Evolutionary conservation across 805 yeast species (phyloP).

Genomic region (Candida caryicola): DNA sequence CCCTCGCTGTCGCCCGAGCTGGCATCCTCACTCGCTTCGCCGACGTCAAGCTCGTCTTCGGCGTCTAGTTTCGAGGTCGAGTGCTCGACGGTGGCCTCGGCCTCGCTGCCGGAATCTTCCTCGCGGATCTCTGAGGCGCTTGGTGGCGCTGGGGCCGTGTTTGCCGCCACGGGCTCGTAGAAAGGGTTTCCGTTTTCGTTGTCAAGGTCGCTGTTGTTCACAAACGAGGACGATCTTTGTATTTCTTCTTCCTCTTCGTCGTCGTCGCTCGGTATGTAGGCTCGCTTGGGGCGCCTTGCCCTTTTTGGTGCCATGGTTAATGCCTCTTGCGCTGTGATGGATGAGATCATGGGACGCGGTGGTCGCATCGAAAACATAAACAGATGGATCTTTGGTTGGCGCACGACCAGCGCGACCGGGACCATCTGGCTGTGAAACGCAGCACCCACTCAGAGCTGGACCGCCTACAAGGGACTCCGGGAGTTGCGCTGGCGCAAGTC

Average conservation of each 20-base stretch:
- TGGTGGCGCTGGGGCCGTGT: too few relatives aligned
- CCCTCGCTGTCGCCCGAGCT: slow-evolving; percentile 1
- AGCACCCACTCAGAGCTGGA: too few relatives aligned
- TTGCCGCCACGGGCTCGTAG: neutral
- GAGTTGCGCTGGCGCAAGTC: too few relatives aligned
- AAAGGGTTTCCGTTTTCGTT: neutral
- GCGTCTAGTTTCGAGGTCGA: too few relatives aligned
- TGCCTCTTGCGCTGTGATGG: too few relatives aligned
- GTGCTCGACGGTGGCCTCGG: neutral
- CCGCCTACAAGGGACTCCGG: too few relatives aligned
- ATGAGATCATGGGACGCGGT: too few relatives aligned
- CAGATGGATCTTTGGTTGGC: too few relatives aligned
- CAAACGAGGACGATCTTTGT: slow-evolving; percentile 20
- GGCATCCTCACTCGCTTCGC: neutral
- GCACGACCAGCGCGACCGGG: too few relatives aligned
- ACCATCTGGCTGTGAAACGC: too few relatives aligned
- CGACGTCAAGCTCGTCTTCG: neutral
- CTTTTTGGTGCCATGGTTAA: slow-evolving; percentile 10
- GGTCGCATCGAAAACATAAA: too few relatives aligned
- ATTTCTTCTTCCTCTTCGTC: slow-evolving; percentile 23
- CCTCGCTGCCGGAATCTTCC: neutral
- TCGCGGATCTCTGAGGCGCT: too few relatives aligned
- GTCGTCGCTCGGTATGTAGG: slow-evolving; percentile 14
- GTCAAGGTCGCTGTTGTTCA: slow-evolving; percentile 38
- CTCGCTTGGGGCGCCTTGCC: slow-evolving; percentile 10